Base-by-base conservation (phyloP, 2,329 filamentous ascomycete genomes). In the Cucurbitaria berberidis region DNA sequence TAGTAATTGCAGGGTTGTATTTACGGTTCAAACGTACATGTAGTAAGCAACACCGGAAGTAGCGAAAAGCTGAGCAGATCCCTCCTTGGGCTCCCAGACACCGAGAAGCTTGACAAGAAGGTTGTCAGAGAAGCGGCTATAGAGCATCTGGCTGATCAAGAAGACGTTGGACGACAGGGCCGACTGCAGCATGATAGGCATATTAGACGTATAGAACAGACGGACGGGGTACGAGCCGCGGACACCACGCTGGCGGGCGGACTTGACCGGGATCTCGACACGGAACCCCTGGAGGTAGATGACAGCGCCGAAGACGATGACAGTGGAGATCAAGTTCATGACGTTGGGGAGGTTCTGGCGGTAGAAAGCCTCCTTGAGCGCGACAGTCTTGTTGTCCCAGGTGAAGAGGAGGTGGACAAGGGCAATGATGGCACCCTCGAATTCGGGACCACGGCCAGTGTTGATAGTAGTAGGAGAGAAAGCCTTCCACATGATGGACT, bases 151-250 rank as follows among this genome's bases (percentile, higher is more conserved):
- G 76, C 90, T 95, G 82, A 99, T 92, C 63, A 99, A 84, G 88
- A 99, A 99, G 80, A 99, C 87, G 85, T 99, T 99, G 84, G 93
- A 97, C 66, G 91, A 96, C 67, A 99, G 87, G 68, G 95, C 95
- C 42, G 93, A 98, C 84, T 99, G 96, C 77, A 99, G 86, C 95
- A 99, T 99, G 81, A 99, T 99, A 75, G 95, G 95, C 96, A 99
- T 99, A 89, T 99, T 99, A 78, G 93, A 97, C 76, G 95, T 99
- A 84, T 99, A 99, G 87, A 99, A 99, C 55, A 99, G 90, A 74
- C 96, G 93, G 78, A 99, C 87, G 72, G 95, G 95, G 86, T 98
- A 99, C 35, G 93, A 96, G 73, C 93, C 96, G 72, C 95, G 93
- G 77, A 96, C 95, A 79, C 95, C 95, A 84, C 95, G 93, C 86